A percentile compares a stretch with the other conserved stretches of the same genome.
Conservation (phyloP, 176 grass and related monocot genomes). For the Puccinellia tenuiflora region DNA sequence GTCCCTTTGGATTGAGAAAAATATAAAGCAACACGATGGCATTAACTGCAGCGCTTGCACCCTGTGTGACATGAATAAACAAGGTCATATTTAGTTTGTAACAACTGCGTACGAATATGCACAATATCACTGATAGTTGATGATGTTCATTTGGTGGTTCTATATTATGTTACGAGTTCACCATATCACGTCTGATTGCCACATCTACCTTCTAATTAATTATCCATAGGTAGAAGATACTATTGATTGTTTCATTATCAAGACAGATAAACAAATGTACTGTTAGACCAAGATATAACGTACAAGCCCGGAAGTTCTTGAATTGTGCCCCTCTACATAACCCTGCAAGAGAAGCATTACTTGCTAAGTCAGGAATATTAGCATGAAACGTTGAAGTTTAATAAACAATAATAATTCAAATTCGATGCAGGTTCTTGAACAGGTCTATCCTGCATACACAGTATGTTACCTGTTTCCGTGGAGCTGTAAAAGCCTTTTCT, state of each 20-base stretch:
- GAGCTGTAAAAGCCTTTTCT: constrained; percentile 50
- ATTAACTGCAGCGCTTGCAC: constrained; percentile 88
- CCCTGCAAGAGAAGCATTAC: constrained; percentile 42
- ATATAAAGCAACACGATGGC: constrained; percentile 65
- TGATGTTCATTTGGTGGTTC: not conserved
- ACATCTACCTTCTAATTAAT: not conserved
- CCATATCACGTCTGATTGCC: not conserved
- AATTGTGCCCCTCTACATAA: constrained; percentile 56
- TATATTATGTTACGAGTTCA: not conserved
- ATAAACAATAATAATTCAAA: not conserved
- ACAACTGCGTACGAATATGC: not conserved
- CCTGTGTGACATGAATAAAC: constrained; percentile 42
- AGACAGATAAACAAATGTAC: constrained; percentile 3
- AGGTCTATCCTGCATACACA: not conserved
- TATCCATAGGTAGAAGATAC: constrained; percentile 3
- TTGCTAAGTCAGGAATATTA: constrained; percentile 8
- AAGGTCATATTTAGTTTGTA: constrained; percentile 5
- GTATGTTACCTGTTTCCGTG: constrained; percentile 40
- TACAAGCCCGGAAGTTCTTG: constrained; percentile 57
- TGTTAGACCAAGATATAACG: constrained; percentile 11
- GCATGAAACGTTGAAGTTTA: not conserved
- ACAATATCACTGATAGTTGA: not conserved
- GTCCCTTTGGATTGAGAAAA: constrained; percentile 66
- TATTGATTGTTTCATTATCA: not conserved
- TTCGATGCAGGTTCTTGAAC: not conserved